A percentile compares a stretch with the other conserved stretches of the same genome.
Evolutionary conservation across 352 stramenopile species (phyloP).

Genomic region (Halophytophthora polymorphica): DNA sequence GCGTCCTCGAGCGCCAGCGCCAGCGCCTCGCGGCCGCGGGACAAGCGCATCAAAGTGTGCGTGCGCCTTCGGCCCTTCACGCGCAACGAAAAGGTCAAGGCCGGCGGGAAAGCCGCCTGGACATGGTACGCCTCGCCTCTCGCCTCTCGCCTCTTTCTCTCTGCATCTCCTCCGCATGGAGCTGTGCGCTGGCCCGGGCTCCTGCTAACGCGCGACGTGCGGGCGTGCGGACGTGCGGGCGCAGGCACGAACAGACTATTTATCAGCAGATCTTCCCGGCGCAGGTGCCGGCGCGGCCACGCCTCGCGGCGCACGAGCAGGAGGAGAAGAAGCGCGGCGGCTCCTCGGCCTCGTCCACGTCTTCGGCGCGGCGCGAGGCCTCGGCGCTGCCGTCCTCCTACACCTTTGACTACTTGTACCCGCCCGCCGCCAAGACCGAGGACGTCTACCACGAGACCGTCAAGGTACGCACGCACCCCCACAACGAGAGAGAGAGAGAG

Average conservation of each 20-base stretch:
- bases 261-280: slow-evolving; percentile 85
- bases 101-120: slow-evolving; percentile 75
- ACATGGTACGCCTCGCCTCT: slow-evolving; percentile 44
- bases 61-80: slow-evolving; percentile 76
- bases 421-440: slow-evolving; percentile 57
- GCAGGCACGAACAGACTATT: slow-evolving; percentile 85
- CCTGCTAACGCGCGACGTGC: background rate
- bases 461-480: slow-evolving; percentile 25
- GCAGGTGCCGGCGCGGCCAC: slow-evolving; percentile 37
- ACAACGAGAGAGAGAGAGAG: background rate
- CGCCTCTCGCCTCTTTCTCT: slow-evolving; percentile 1
- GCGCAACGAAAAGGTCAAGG: slow-evolving; percentile 63
- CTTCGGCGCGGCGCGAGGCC: slow-evolving; percentile 14
- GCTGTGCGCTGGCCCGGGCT: background rate
- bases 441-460: slow-evolving; percentile 86
- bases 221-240: background rate
- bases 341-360: slow-evolving; percentile 37
- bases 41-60: slow-evolving; percentile 80
- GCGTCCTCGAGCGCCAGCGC: slow-evolving; percentile 14
- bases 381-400: slow-evolving; percentile 70
- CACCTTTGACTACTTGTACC: slow-evolving; percentile 87
- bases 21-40: slow-evolving; percentile 19
- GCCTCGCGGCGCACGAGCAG: slow-evolving; percentile 20
- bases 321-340: slow-evolving; percentile 25
- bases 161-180: background rate